Base-by-base conservation (phyloP, 106 monocot genomes). In the Allium sativum region DNA sequence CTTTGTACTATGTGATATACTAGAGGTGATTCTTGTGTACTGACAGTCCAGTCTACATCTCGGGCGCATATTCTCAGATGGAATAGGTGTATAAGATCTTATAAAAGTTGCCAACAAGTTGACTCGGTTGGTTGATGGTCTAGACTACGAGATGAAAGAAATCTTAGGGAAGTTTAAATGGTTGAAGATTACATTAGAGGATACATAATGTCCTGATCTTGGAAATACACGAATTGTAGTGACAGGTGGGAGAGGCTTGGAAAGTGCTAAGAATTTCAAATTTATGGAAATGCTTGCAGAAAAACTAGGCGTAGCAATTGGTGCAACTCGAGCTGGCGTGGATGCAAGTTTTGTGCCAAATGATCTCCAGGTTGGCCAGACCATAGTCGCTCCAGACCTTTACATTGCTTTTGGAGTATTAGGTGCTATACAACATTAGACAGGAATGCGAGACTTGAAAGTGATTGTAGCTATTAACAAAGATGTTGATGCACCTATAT, bases 341-440 rank as follows among this genome's bases (percentile, higher is more conserved):
- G 96, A 96, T 82, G 87, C 91, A 59, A 87, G 84, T 58, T 96
- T 85, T 78, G 91, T 96, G 52, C 80, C 82, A 16, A 96, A 96
- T 78, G 96, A 96, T 16, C 96, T 96, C 52, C 96, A 96, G 91
- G 84, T 96, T 81, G 96, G 96, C 62, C 96, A 96, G 64, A 96
- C 96, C 72, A 88, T 96, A 41, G 96, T 96, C 80, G 96, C 96
- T 52, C 96, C 96, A 10, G 87, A 96, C 21, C 65, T 96, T 40
- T 96, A 96, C 71, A 82, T 96, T 57, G 90, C 96, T 61, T 96
- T 96, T 78, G 96, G 96, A n/a, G 84, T 96, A 71, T 96, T 87
- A 62, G 96, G 96, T 59, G 96, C 96, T 53, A 96, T 96, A 64
- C 96, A 96, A 70, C 96, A 96, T 76, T 62, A 91, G 69, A 90